A percentile compares a stretch with the other conserved stretches of the same genome.
These are phyloP conservation scores for Geotrichum klebahnii DNA, from an alignment of 1,139 yeast species.

Conservation along the genomic window DNA sequence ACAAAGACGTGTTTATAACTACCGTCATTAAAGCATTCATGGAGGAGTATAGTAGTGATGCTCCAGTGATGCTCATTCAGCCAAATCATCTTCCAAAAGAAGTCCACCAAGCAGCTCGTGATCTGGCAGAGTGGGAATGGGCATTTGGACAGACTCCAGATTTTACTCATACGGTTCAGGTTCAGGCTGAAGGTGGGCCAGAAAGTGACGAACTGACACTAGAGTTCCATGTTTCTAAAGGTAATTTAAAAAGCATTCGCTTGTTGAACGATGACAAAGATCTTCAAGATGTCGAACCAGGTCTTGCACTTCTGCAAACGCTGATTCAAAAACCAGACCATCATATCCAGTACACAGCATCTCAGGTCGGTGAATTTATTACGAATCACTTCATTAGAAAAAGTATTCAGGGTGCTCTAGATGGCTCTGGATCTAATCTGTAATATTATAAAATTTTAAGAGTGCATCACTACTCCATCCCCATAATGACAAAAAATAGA, in stretches of 20 bases:
- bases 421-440: slow-evolving; percentile 3
- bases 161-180: slow-evolving; percentile 48
- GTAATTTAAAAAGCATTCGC: slow-evolving; percentile 8
- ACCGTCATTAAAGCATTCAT: slow-evolving; percentile 48
- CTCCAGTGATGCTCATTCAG: slow-evolving; percentile 21
- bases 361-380: slow-evolving; percentile 7
- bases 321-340: slow-evolving; percentile 6
- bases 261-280: neutral
- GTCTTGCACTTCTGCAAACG: slow-evolving; percentile 5
- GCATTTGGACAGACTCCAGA: slow-evolving; percentile 66
- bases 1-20: slow-evolving; percentile 47
- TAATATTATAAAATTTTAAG: neutral
- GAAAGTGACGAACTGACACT: slow-evolving; percentile 7
- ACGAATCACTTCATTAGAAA: slow-evolving; percentile 1
- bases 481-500: slow-evolving; percentile 44
- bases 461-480: slow-evolving; percentile 21
- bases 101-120: slow-evolving; percentile 44
- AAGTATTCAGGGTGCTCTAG: slow-evolving; percentile 9
- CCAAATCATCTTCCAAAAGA: slow-evolving; percentile 45
- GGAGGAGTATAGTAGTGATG: slow-evolving; percentile 32
- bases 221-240: slow-evolving; percentile 18
- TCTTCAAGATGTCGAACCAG: slow-evolving; percentile 10
- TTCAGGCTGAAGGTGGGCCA: slow-evolving; percentile 24
- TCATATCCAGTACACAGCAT: slow-evolving; percentile 1
- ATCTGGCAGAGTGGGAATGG: slow-evolving; percentile 64